phyloP scores from a whole-genome alignment of 257 asterid species.

The Ballota nigra region DNA sequence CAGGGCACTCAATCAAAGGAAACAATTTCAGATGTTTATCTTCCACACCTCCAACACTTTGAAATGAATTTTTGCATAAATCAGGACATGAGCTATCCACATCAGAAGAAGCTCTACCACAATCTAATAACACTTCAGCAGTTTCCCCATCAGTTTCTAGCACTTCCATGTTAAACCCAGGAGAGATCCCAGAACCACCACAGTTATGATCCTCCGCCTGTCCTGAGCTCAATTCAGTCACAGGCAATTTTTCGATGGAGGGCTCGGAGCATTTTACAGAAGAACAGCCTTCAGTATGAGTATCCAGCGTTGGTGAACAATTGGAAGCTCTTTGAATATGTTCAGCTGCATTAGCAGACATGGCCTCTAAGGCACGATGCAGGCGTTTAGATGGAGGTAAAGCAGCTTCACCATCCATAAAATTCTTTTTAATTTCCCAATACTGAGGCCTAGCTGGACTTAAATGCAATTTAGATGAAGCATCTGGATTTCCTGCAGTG shows the following conservation, averaged over 20 bases:
- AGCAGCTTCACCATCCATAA: conserved; percentile 80
- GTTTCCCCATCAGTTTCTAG: conserved; percentile 23
- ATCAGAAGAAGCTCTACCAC: conserved; percentile 24
- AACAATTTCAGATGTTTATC: conserved; percentile 28
- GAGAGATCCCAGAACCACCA: conserved; percentile 27
- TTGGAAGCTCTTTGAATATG: conserved; percentile 40
- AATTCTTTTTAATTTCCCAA: conserved; percentile 50
- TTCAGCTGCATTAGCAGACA: conserved; percentile 95
- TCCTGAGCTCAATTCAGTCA: conserved; percentile 30
- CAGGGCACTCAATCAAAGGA: conserved; percentile 26
- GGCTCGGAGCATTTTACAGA: conserved; percentile 30
- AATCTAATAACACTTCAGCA: conserved; percentile 28
- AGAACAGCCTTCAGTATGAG: conserved; percentile 26
- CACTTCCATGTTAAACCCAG: conserved; percentile 24
- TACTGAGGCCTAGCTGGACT: conserved; percentile 39
- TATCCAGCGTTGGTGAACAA: conserved; percentile 23
- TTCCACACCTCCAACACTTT: conserved; percentile 29
- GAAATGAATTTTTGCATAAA: conserved; percentile 27
- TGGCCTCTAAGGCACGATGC: conserved; percentile 96
- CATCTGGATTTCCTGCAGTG: conserved; percentile 26
- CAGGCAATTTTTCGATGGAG: conserved; percentile 23
- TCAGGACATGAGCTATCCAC: conserved; percentile 31
- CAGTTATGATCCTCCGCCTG: conserved; percentile 24
- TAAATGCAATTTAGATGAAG: conserved; percentile 32
- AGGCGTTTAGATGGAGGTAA: conserved; percentile 96